Conservation (phyloP, 2,329 filamentous ascomycete species). For the Trichoderma cornu-damae region DNA sequence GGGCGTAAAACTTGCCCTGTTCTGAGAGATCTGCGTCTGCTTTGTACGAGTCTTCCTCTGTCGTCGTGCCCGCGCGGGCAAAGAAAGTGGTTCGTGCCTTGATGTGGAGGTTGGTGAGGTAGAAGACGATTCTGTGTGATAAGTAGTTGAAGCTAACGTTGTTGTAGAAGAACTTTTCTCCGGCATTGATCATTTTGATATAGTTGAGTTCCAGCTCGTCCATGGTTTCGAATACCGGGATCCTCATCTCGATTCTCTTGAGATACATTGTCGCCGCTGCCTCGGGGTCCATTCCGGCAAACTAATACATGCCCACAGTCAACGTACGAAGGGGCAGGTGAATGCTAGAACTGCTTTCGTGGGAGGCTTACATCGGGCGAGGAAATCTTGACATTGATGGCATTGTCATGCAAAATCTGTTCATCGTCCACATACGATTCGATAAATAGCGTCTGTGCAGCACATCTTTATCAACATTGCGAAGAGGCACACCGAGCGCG, state of each 20-base stretch:
- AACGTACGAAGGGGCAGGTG: conserved; percentile 10
- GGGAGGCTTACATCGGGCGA: conserved; percentile 72
- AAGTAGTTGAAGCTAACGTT: conserved; percentile 96
- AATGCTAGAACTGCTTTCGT: background rate
- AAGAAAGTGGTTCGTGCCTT: conserved; percentile 94
- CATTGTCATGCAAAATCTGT: conserved; percentile 91
- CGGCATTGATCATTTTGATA: conserved; percentile 99
- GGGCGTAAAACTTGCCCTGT: conserved; percentile 73
- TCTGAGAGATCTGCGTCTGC: conserved; percentile 79
- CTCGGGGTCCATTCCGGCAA: conserved; percentile 83
- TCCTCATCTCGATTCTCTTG: conserved; percentile 81
- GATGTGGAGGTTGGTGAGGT: conserved; percentile 94
- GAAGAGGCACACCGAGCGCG: background rate
- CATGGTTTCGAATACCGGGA: conserved; percentile 96
- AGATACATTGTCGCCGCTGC: conserved; percentile 92
- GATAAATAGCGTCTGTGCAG: conserved; percentile 77
- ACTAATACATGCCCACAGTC: conserved; percentile 50
- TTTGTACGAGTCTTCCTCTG: conserved; percentile 89
- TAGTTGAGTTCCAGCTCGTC: conserved; percentile 90
- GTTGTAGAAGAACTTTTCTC: conserved; percentile 88
- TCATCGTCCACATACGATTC: conserved; percentile 94
- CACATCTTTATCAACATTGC: background rate
- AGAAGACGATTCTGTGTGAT: conserved; percentile 96
- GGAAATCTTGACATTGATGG: conserved; percentile 94
- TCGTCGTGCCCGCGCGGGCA: conserved; percentile 76